phyloP scores from a whole-genome alignment of 495 filamentous ascomycete genomes.

The Aspergillus olivimuriae region DNA sequence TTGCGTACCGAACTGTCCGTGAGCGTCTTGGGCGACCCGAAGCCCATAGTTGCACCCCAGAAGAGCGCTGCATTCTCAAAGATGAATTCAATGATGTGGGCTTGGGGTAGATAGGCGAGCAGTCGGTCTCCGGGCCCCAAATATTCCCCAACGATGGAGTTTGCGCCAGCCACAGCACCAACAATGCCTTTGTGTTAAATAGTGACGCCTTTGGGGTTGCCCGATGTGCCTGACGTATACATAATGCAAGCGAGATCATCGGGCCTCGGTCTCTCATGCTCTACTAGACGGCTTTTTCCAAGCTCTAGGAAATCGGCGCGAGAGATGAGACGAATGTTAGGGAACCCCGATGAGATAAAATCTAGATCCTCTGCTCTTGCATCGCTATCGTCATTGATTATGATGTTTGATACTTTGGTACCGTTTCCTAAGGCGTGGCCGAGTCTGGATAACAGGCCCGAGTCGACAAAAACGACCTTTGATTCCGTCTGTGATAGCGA shows the following conservation, averaged over 20 bases:
- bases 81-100: conserved; percentile 95
- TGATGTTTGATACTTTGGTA: background rate
- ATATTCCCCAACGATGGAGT: conserved; percentile 75
- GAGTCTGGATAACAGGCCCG: conserved; percentile 68
- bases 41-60: conserved; percentile 97
- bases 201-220: conserved; percentile 78
- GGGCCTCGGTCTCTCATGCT: conserved; percentile 59
- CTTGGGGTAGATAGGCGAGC: conserved; percentile 86
- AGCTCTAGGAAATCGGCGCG: conserved; percentile 69
- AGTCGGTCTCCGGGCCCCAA: conserved; percentile 81
- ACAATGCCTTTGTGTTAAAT: conserved; percentile 73
- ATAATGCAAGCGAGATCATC: conserved; percentile 86
- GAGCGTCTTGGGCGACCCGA: conserved; percentile 88
- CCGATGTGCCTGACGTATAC: conserved; percentile 88
- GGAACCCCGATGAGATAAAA: background rate
- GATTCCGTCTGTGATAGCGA: conserved; percentile 73
- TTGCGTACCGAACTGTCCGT: conserved; percentile 86
- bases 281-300: conserved; percentile 64
- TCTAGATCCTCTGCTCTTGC: background rate
- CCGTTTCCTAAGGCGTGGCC: conserved; percentile 65
- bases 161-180: conserved; percentile 78
- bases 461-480: conserved; percentile 74
- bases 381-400: background rate
- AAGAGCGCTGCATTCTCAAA: conserved; percentile 89
- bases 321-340: conserved; percentile 57